A percentile compares a stretch with the other conserved stretches of the same genome.
Evolutionary conservation across 164 flowering plant genomes (phyloP).

Genomic region (Aristolochia californica): DNA sequence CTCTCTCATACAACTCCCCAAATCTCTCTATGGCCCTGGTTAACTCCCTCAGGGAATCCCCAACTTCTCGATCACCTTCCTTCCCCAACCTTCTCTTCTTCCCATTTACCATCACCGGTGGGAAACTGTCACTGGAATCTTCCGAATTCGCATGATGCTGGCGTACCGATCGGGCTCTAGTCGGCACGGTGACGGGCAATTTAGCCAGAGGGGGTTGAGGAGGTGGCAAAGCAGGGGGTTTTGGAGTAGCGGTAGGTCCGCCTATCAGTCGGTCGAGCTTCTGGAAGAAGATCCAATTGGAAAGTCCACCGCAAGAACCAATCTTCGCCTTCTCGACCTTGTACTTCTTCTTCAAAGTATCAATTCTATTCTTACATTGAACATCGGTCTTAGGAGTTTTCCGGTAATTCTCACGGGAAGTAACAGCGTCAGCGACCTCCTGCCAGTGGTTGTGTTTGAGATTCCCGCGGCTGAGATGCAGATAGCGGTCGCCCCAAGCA

Average conservation of each 20-base stretch:
- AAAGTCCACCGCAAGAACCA: slow-evolving; percentile 29
- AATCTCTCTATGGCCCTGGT: slow-evolving; percentile 55
- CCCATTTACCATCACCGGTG: slow-evolving; percentile 14
- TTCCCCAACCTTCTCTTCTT: slow-evolving; percentile 25
- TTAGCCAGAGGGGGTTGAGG: slow-evolving; percentile 9
- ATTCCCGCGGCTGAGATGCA: slow-evolving; percentile 75
- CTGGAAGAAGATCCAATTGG: slow-evolving; percentile 56
- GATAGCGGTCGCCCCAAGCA: slow-evolving; percentile 89
- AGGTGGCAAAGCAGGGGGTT: neutral
- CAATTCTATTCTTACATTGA: slow-evolving; percentile 87
- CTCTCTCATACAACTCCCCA: slow-evolving; percentile 71
- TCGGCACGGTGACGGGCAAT: slow-evolving; percentile 15
- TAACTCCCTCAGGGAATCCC: slow-evolving; percentile 50
- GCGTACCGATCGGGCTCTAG: slow-evolving; percentile 2
- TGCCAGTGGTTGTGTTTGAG: slow-evolving; percentile 89
- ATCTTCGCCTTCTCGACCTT: slow-evolving; percentile 72
- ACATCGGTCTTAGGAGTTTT: slow-evolving; percentile 62
- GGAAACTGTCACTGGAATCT: slow-evolving; percentile 44
- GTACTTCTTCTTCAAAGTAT: slow-evolving; percentile 84
- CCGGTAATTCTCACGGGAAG: slow-evolving; percentile 40
- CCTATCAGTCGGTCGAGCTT: slow-evolving; percentile 55
- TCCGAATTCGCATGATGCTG: slow-evolving; percentile 1
- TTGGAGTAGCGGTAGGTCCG: neutral
- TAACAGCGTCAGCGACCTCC: slow-evolving; percentile 72
- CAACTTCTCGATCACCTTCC: slow-evolving; percentile 16